Conservation (phyloP, 177 flowering plant species). For the Vitis hybrid region DNA sequence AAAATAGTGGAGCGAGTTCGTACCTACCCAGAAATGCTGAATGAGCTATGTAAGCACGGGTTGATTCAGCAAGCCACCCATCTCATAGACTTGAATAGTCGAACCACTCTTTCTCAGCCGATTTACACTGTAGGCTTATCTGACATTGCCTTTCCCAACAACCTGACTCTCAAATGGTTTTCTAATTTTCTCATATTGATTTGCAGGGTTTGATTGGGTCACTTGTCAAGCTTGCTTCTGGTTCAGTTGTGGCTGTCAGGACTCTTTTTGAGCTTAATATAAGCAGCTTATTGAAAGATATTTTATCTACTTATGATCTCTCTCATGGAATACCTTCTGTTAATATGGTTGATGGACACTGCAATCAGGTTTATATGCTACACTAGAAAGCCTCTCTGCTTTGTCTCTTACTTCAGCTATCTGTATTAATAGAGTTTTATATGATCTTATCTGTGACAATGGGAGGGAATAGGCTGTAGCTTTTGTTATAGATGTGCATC, state of each 20-base stretch:
- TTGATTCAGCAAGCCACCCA: slow-evolving; percentile 53
- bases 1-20: slow-evolving; percentile 52
- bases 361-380: slow-evolving; percentile 48
- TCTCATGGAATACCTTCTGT: slow-evolving; percentile 49
- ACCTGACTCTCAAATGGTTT: slow-evolving; percentile 1
- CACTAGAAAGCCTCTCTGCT: not conserved
- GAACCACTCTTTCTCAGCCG: slow-evolving; percentile 47
- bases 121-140: slow-evolving; percentile 49
- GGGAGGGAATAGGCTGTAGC: no score
- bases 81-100: slow-evolving; percentile 55
- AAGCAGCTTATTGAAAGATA: slow-evolving; percentile 56
- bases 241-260: slow-evolving; percentile 61
- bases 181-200: slow-evolving; percentile 10
- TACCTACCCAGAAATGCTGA: slow-evolving; percentile 55
- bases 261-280: slow-evolving; percentile 76
- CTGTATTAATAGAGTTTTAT: not conserved
- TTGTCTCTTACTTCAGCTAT: not conserved
- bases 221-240: slow-evolving; percentile 71
- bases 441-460: not conserved
- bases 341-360: slow-evolving; percentile 33
- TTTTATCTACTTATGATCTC: slow-evolving; percentile 49
- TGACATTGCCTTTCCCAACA: not conserved
- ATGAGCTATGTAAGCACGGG: slow-evolving; percentile 71
- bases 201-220: slow-evolving; percentile 76
- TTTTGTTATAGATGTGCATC: no score